Evolutionary conservation across 2,329 filamentous ascomycete genomes (phyloP).

Genomic region (Botryotinia globosa): DNA sequence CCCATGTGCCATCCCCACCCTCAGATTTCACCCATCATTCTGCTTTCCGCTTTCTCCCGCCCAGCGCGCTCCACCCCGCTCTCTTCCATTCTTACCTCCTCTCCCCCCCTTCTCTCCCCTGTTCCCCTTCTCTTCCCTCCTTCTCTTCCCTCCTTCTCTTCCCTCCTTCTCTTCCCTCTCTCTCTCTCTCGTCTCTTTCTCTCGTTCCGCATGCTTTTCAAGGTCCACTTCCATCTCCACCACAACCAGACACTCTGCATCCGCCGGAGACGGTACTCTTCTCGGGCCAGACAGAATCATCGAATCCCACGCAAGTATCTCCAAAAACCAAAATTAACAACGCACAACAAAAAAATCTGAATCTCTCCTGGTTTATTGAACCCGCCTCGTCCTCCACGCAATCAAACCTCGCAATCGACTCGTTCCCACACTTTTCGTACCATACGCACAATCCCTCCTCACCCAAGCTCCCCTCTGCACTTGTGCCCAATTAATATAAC

Average conservation of each 20-base stretch:
- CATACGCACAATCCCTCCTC: background rate
- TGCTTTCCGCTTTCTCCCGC: too few relatives aligned
- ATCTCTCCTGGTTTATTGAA: background rate
- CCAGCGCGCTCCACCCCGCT: background rate
- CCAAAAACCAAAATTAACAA: background rate
- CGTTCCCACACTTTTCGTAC: background rate
- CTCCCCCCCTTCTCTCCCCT: too few relatives aligned
- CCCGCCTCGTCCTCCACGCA: background rate
- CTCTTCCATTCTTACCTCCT: background rate
- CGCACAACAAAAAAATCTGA: background rate
- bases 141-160: fast-evolving
- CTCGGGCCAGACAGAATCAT: background rate
- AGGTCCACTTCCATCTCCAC: background rate
- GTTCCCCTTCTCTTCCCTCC: too few relatives aligned
- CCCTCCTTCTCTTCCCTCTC: too few relatives aligned
- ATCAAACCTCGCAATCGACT: background rate
- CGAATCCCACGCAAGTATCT: fast-evolving
- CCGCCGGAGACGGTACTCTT: background rate
- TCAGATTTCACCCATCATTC: background rate
- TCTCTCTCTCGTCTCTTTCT: background rate
- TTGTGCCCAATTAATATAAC: background rate
- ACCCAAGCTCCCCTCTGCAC: background rate
- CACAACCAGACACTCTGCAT: fast-evolving
- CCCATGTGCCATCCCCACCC: too few relatives aligned
- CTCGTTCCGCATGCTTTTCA: background rate